Evolutionary conservation across 2,329 filamentous ascomycete species (phyloP), one percentile per base, ranked within the genome.

Genomic region (Neofusicoccum umdonicola): DNA sequence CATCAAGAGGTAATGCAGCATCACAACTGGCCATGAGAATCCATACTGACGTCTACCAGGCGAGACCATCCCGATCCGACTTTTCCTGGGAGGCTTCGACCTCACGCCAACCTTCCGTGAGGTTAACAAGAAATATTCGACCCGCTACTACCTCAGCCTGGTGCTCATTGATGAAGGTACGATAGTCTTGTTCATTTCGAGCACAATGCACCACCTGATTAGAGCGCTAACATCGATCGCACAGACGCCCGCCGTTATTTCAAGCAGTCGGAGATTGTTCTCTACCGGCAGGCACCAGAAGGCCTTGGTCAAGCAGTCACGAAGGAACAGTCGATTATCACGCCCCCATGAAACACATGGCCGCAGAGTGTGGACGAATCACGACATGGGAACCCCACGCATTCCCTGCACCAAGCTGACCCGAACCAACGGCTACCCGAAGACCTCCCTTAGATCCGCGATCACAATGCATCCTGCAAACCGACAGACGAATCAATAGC

Each of bases 121-220:
- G 77, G 96, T 99, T 71, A 99, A 99, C 86, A 99, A 99, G 85
- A 99, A 99, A 81, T 99, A 97, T 79, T 98, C 94, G 31, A 98
- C 94, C 42, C 86, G 95, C 73, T 99, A 99, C 81, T 99, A 99
- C 80, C 86, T 99, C 68, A 97, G 93, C 76, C 82, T 99, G 67
- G 95, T 99, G 22, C 85, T 97, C 70, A 97, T 97, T 70, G 93
- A 97, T 74, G 93, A 97, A 87, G 92, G 92, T 91, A 80, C 70
- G 82, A 41, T 15, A 12, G 12, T 22, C 6, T 50, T 3, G 17
- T 17, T 22, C 34, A 12, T 54, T 17, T 58, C 17, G 6, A 6
- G 7, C 4, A 13, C 11, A 31, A 7, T 7, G 27, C 27, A 1
- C 27, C 27, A 31, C 6, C 27, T 31, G 27, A 7, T 3, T 31